A percentile compares a stretch with the other conserved stretches of the same genome.
These are phyloP conservation scores for Lactarius vividus DNA, from an alignment of 768 basidiomycete species.

Conservation along the genomic window DNA sequence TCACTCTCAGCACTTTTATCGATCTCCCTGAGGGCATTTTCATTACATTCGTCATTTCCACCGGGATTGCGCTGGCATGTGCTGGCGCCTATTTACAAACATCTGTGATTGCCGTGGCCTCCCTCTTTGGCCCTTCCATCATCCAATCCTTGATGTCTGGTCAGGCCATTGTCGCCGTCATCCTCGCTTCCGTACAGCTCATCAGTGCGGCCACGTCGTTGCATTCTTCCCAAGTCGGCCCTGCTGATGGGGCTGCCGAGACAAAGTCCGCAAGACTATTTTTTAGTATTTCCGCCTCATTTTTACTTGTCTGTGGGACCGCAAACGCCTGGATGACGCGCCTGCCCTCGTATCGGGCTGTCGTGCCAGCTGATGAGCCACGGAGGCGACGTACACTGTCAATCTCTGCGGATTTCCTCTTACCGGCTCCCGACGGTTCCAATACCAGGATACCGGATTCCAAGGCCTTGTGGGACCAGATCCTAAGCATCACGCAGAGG, in stretches of 20 bases:
- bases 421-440: constrained; percentile 38
- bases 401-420: constrained; percentile 37
- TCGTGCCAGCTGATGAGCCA: constrained; percentile 46
- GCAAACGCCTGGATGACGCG: constrained; percentile 58
- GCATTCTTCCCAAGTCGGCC: constrained; percentile 30
- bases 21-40: constrained; percentile 52
- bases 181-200: constrained; percentile 75
- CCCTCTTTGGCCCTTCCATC: constrained; percentile 69
- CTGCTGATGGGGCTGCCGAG: constrained; percentile 49
- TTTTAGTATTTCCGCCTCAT: constrained; percentile 67
- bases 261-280: constrained; percentile 70
- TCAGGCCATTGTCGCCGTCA: constrained; percentile 82
- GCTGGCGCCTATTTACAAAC: constrained; percentile 76
- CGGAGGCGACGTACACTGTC: constrained; percentile 27
- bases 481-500: constrained; percentile 54
- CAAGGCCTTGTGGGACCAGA: constrained; percentile 36
- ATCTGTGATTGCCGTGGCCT: constrained; percentile 74
- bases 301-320: constrained; percentile 52
- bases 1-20: constrained; percentile 67
- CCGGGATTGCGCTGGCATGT: constrained; percentile 55
- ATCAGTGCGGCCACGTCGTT: constrained; percentile 59
- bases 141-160: constrained; percentile 80
- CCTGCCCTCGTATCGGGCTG: constrained; percentile 55
- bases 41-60: constrained; percentile 62
- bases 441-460: constrained; percentile 34